Conservation (phyloP, 441 rosid genomes). For the Adansonia rubrostipa region DNA sequence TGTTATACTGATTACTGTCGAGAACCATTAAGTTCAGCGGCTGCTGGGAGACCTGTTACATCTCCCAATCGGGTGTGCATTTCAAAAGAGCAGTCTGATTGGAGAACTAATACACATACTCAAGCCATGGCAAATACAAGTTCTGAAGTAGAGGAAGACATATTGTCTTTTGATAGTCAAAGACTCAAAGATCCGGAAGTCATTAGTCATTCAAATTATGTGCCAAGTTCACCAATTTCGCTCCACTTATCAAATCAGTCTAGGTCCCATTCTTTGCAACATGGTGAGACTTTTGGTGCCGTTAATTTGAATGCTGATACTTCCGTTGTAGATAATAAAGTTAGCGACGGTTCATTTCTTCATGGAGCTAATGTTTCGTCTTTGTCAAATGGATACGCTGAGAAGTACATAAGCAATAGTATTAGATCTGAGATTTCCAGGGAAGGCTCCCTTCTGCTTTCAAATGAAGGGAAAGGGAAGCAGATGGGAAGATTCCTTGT, state of each 20-base stretch:
- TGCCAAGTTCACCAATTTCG: slow-evolving; percentile 53
- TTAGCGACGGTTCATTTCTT: slow-evolving; percentile 35
- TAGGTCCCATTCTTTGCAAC: slow-evolving; percentile 57
- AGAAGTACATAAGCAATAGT: slow-evolving; percentile 43
- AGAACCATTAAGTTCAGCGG: slow-evolving; percentile 39
- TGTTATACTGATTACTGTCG: slow-evolving; percentile 45
- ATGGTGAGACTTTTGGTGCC: slow-evolving; percentile 43
- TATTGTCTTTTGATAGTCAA: slow-evolving; percentile 67
- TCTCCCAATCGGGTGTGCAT: slow-evolving; percentile 29
- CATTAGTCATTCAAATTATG: slow-evolving; percentile 40
- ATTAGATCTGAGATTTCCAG: slow-evolving; percentile 39
- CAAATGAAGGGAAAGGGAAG: slow-evolving; percentile 53
- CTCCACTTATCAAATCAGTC: slow-evolving; percentile 48
- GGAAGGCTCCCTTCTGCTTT: slow-evolving; percentile 43
- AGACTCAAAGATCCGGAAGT: slow-evolving; percentile 71
- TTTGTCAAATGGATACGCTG: slow-evolving; percentile 58
- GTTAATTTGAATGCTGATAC: slow-evolving; percentile 41
- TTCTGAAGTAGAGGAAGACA: slow-evolving; percentile 64
- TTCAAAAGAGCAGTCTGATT: slow-evolving; percentile 42
- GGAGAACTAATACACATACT: slow-evolving; percentile 46
- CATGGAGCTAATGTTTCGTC: slow-evolving; percentile 40
- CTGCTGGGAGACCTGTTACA: slow-evolving; percentile 30
- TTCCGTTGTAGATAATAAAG: slow-evolving; percentile 43
- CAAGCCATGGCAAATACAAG: slow-evolving; percentile 35
- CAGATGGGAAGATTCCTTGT: slow-evolving; percentile 38